Base-by-base conservation (phyloP, 2,329 filamentous ascomycete species). In the Dactylellina sp. region DNA sequence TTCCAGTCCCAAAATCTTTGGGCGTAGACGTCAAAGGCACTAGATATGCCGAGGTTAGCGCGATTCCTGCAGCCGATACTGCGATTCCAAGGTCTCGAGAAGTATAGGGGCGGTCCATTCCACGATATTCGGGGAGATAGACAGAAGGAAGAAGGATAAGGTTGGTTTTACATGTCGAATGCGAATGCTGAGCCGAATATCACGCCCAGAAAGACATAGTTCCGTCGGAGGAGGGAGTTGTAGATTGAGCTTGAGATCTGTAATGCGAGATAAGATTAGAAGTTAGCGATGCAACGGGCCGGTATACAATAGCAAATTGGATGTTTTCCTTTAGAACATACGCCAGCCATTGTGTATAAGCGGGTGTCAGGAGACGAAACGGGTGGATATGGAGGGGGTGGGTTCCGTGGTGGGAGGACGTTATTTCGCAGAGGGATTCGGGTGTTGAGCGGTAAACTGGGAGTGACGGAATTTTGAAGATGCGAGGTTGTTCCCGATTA, bases 151-250 rank as follows among this genome's bases (percentile, higher is more conserved):
- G 18, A 18, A 20, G 11, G 22, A 39, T 4, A 28, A 6, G 44
- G 25, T 7, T 76, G 60, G 76, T 84, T 91, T 81, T 88, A 99
- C 95, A 99, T 87, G 85, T 98, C 92, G 81, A 96, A 93, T 77
- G 86, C 91, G 81, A 99, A 99, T 78, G 93, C 94, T 78, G 88
- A 86, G 78, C 85, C 87, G 82, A 99, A 99, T 81, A 99, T 91
- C 77, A 89, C 86, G 78, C 88, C 89, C 80, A 99, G 86, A 88
- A 97, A 97, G 82, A 90, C 86, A 79, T 87, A 90, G 86, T 99
- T 99, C 81, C 87, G 89, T 83, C 90, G 89, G 86, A 98, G 89
- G 78, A 98, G 80, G 80, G 88, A 83, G 85, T 95, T 98, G 83
- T 77, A 79, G 75, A 79, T 78, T 42, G 75, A 53, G 22, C 65